phyloP scores from a whole-genome alignment of 768 basidiomycete genomes.

The Mycena vitilis region DNA sequence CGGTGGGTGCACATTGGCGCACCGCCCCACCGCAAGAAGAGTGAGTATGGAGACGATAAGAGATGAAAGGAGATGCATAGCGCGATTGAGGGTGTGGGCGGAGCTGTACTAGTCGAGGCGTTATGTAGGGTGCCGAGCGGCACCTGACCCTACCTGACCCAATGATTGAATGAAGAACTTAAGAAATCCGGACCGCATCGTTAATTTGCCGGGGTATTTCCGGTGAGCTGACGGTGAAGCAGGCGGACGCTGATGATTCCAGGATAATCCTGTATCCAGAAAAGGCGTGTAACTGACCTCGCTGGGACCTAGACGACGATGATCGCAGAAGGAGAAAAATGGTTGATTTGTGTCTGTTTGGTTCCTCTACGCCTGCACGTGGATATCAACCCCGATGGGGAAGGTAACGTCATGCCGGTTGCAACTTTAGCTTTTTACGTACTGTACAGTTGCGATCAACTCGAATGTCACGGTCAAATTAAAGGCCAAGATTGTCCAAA shows the following conservation, averaged over 20 bases:
- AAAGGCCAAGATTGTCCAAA: too few relatives aligned
- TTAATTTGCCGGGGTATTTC: slow-evolving; percentile 12
- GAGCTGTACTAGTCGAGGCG: neutral
- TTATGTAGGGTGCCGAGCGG: neutral
- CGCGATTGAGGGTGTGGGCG: neutral
- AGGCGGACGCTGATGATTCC: too few relatives aligned
- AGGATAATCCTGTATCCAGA: too few relatives aligned
- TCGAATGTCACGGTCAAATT: too few relatives aligned
- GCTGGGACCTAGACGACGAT: neutral
- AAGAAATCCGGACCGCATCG: neutral
- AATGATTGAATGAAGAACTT: neutral
- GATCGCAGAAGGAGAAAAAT: neutral
- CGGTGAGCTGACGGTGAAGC: neutral
- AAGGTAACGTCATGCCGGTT: neutral
- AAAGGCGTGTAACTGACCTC: neutral
- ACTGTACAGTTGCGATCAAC: too few relatives aligned
- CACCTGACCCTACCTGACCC: slow-evolving; percentile 3
- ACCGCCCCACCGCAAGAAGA: slow-evolving; percentile 4
- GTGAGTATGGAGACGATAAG: neutral
- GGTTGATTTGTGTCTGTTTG: slow-evolving; percentile 2
- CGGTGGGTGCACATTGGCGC: slow-evolving; percentile 2
- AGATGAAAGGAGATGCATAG: slow-evolving; percentile 2
- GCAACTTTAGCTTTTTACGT: too few relatives aligned
- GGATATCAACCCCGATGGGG: slow-evolving; percentile 16
- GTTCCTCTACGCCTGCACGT: slow-evolving; percentile 18